Percentiles rank a stretch among this genome's conserved stretches.
These are phyloP conservation scores for Neonectria magnoliae DNA, from an alignment of 2,329 filamentous ascomycete species.

Conservation along the genomic window DNA sequence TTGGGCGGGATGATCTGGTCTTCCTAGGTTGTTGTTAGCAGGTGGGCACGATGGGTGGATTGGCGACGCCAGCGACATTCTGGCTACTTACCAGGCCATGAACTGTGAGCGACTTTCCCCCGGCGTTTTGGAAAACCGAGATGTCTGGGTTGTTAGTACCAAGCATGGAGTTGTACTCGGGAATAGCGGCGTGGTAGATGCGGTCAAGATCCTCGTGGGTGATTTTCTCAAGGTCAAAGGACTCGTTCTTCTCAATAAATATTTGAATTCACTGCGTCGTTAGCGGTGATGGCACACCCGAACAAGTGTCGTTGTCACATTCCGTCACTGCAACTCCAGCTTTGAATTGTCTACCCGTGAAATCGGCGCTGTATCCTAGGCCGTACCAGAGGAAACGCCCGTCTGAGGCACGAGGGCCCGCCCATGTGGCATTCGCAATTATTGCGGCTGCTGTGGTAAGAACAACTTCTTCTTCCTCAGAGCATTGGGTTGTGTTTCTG, in stretches of 20 bases:
- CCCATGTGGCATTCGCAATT: slow-evolving; percentile 10
- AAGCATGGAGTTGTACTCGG: slow-evolving; percentile 15
- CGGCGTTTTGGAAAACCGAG: slow-evolving; percentile 17
- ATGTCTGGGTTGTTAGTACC: slow-evolving; percentile 20
- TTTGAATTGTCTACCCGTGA: not conserved
- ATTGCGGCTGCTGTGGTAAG: not conserved
- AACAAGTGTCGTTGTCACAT: slow-evolving; percentile 1
- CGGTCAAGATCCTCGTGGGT: slow-evolving; percentile 4
- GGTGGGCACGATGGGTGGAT: too few relatives aligned
- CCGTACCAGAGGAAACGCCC: slow-evolving; percentile 9
- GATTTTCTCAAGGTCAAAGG: not conserved
- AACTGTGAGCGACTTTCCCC: slow-evolving; percentile 27
- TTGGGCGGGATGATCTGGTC: slow-evolving; percentile 30
- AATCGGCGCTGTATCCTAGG: slow-evolving; percentile 3
- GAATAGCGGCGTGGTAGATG: not conserved
- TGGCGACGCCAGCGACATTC: too few relatives aligned
- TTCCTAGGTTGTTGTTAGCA: slow-evolving; percentile 12
- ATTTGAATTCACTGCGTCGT: not conserved
- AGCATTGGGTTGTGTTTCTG: slow-evolving; percentile 12
- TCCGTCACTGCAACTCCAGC: not conserved
- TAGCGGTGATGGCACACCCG: not conserved
- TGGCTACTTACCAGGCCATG: slow-evolving; percentile 24
- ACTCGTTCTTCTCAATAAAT: slow-evolving; percentile 4
- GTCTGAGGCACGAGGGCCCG: not conserved
- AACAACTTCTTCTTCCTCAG: not conserved